These are phyloP conservation scores for Cyberlindnera euphorbiiphila DNA, from an alignment of 805 yeast species.

Conservation along the genomic window DNA sequence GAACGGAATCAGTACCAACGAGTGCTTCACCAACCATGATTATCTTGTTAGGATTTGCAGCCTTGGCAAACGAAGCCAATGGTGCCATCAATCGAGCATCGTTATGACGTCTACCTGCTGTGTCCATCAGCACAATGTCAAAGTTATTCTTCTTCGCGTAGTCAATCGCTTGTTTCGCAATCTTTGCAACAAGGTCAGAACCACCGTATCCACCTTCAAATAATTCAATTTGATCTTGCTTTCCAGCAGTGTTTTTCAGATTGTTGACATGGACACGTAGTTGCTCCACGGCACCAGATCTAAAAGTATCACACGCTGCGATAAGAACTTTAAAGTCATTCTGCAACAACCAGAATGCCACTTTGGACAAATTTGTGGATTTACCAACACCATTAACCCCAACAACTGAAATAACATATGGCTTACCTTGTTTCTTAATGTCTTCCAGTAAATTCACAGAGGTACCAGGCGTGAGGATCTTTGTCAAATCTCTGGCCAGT, in stretches of 20 bases:
- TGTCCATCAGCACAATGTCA: conserved; percentile 89
- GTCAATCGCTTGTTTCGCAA: conserved; percentile 87
- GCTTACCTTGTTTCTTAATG: conserved; percentile 44
- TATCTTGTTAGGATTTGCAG: conserved; percentile 92
- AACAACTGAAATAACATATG: conserved; percentile 94
- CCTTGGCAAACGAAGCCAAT: conserved; percentile 87
- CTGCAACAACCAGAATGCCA: conserved; percentile 93
- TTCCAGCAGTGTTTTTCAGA: conserved; percentile 62
- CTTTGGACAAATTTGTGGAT: conserved; percentile 89
- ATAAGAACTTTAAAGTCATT: conserved; percentile 82
- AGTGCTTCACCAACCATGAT: conserved; percentile 99
- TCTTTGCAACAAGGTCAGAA: conserved; percentile 87
- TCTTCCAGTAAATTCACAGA: conserved; percentile 84
- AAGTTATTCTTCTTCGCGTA: conserved; percentile 65
- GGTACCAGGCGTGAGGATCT: conserved; percentile 85
- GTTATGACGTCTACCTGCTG: conserved; percentile 96
- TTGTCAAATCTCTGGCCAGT: conserved; percentile 56
- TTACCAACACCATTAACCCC: conserved; percentile 99
- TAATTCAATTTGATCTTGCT: conserved; percentile 50
- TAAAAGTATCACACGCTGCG: conserved; percentile 96
- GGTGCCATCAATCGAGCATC: conserved; percentile 96
- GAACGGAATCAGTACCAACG: conserved; percentile 95
- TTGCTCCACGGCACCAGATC: conserved; percentile 99
- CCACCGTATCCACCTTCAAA: conserved; percentile 97
- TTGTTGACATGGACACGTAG: conserved; percentile 89